These are phyloP conservation scores for Lipomyces sp. DNA, from an alignment of 805 yeast species.

Conservation along the genomic window DNA sequence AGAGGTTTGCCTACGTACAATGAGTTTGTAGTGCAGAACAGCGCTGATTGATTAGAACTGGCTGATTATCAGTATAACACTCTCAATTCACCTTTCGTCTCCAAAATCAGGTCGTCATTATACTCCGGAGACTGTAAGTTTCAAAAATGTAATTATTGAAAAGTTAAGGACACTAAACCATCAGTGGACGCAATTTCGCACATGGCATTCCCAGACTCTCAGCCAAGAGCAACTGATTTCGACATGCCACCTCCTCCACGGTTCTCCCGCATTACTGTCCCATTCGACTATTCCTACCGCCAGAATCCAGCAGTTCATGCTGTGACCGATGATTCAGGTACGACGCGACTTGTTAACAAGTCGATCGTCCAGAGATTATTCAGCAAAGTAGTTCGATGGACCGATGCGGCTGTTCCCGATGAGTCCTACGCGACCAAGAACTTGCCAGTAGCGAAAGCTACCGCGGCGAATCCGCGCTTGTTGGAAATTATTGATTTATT, in stretches of 20 bases:
- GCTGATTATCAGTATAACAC: slow-evolving; percentile 61
- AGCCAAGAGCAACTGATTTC: slow-evolving; percentile 49
- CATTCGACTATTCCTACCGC: slow-evolving; percentile 76
- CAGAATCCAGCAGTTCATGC: slow-evolving; percentile 66
- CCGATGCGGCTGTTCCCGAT: slow-evolving; percentile 41
- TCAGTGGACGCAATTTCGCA: slow-evolving; percentile 49
- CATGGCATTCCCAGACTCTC: slow-evolving; percentile 42
- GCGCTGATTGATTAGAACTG: slow-evolving; percentile 19
- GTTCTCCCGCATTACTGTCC: slow-evolving; percentile 74
- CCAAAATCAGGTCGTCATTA: slow-evolving; percentile 46
- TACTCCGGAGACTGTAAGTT: slow-evolving; percentile 48
- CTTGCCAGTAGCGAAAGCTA: slow-evolving; percentile 50
- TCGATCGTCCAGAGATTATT: slow-evolving; percentile 42
- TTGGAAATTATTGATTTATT: slow-evolving; percentile 45
- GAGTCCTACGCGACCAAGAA: slow-evolving; percentile 41
- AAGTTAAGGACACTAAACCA: background rate
- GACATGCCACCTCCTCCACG: slow-evolving; percentile 86
- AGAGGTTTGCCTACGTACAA: slow-evolving; percentile 66
- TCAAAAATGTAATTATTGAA: too few relatives aligned
- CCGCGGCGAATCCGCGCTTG: slow-evolving; percentile 31
- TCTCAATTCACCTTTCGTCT: slow-evolving; percentile 57
- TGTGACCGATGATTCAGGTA: slow-evolving; percentile 59
- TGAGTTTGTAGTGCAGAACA: background rate
- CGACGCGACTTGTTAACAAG: slow-evolving; percentile 44
- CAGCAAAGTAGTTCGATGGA: slow-evolving; percentile 46